These are phyloP conservation scores for Omphalotus olearius DNA, from an alignment of 1,284 basidiomycete species.

Conservation along the genomic window DNA sequence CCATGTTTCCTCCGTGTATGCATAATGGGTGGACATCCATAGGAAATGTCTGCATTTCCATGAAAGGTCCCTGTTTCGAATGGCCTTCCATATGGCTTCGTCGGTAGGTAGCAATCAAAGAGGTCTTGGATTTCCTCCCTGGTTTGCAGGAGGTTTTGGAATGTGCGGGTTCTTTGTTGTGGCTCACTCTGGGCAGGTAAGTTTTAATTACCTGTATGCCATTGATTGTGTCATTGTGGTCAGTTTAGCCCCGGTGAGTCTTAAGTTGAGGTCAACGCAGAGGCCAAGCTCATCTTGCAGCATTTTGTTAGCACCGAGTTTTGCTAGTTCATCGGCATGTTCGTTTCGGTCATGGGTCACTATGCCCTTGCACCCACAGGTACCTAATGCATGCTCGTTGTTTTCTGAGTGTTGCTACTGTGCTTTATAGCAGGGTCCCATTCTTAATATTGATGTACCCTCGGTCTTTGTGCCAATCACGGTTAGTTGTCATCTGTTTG, in stretches of 20 bases:
- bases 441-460: too few relatives aligned
- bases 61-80: slow-evolving; percentile 14
- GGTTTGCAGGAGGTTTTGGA: slow-evolving; percentile 1
- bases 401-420: too few relatives aligned
- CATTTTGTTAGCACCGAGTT: too few relatives aligned
- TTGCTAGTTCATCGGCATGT: too few relatives aligned
- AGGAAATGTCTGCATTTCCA: slow-evolving; percentile 21
- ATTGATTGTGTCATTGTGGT: slow-evolving; percentile 18
- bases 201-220: slow-evolving; percentile 20
- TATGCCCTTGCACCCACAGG: too few relatives aligned
- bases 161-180: background rate
- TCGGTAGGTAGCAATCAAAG: background rate
- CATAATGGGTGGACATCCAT: slow-evolving; percentile 25
- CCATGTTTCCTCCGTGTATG: slow-evolving; percentile 22
- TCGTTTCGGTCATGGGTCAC: too few relatives aligned
- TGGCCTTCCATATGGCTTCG: slow-evolving; percentile 10
- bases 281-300: background rate
- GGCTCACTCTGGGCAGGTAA: slow-evolving; percentile 1
- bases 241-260: slow-evolving; percentile 18
- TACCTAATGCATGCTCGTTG: too few relatives aligned
- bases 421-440: too few relatives aligned
- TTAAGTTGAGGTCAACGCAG: background rate
- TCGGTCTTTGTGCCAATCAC: too few relatives aligned
- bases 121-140: background rate
- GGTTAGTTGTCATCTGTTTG: too few relatives aligned